phyloP scores from a whole-genome alignment of 78 protist species.

The Capsaspora owczarzaki region DNA sequence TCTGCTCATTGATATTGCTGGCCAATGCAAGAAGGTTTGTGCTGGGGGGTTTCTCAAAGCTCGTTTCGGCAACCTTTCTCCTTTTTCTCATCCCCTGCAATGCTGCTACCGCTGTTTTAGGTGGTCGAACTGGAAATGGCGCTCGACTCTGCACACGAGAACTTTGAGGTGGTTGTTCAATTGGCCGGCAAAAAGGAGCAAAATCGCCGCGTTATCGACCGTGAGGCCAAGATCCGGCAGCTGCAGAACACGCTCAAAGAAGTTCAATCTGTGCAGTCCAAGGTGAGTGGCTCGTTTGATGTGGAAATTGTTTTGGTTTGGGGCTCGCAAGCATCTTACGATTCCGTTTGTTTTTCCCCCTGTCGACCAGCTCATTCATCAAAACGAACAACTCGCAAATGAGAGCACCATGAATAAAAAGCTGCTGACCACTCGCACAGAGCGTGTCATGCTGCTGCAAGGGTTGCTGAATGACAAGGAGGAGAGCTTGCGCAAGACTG shows the following conservation, averaged over 20 bases:
- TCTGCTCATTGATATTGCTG: too few species aligned
- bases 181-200: neutral
- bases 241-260: too few species aligned
- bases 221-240: too few species aligned
- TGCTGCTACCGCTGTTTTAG: neutral
- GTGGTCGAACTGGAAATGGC: neutral
- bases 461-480: neutral
- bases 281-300: too few species aligned
- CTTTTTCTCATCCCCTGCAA: neutral
- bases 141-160: neutral
- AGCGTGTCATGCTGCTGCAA: neutral
- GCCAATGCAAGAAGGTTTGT: too few species aligned
- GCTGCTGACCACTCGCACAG: neutral
- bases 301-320: too few species aligned
- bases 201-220: too few species aligned
- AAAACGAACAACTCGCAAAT: neutral
- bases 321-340: too few species aligned
- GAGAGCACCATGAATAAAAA: neutral
- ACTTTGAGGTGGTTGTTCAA: neutral
- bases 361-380: neutral
- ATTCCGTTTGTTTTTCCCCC: too few species aligned
- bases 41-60: too few species aligned
- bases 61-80: neutral
- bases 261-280: too few species aligned
- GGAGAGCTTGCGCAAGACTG: slow-evolving; percentile 8